Evolutionary conservation across 2,329 filamentous ascomycete species (phyloP).

Genomic region (Alternaria brassicae): DNA sequence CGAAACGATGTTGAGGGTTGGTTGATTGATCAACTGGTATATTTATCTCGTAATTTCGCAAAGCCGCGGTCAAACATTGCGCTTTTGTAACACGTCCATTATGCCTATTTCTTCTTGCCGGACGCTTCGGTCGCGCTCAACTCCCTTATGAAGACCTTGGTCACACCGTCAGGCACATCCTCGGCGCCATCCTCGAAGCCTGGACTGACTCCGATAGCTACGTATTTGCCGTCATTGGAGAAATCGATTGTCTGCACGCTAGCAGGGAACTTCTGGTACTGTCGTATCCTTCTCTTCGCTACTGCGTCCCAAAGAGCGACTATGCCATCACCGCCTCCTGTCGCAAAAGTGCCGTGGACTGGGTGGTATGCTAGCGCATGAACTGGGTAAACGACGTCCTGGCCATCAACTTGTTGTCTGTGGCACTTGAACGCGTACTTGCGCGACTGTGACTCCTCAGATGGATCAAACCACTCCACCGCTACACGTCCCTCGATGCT

Average conservation of each 20-base stretch:
- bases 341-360: constrained; percentile 81
- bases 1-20: neutral
- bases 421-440: constrained; percentile 99
- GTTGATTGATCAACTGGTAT: constrained; percentile 2
- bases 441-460: constrained; percentile 81
- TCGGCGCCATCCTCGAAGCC: constrained; percentile 90
- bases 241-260: constrained; percentile 81
- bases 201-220: constrained; percentile 82
- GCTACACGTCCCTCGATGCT: constrained; percentile 95
- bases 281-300: constrained; percentile 85
- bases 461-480: constrained; percentile 97
- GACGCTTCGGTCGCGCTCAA: constrained; percentile 88
- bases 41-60: neutral
- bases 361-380: constrained; percentile 91
- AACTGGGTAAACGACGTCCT: constrained; percentile 88
- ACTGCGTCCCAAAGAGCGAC: constrained; percentile 94
- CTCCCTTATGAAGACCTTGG: constrained; percentile 82
- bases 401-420: constrained; percentile 73
- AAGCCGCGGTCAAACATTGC: neutral
- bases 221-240: constrained; percentile 75
- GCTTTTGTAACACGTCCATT: neutral
- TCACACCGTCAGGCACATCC: constrained; percentile 73
- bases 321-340: constrained; percentile 86
- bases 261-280: constrained; percentile 84
- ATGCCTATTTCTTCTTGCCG: constrained; percentile 71